Evolutionary conservation across 768 basidiomycete species (phyloP).

Genomic region (Lentinula sp.): DNA sequence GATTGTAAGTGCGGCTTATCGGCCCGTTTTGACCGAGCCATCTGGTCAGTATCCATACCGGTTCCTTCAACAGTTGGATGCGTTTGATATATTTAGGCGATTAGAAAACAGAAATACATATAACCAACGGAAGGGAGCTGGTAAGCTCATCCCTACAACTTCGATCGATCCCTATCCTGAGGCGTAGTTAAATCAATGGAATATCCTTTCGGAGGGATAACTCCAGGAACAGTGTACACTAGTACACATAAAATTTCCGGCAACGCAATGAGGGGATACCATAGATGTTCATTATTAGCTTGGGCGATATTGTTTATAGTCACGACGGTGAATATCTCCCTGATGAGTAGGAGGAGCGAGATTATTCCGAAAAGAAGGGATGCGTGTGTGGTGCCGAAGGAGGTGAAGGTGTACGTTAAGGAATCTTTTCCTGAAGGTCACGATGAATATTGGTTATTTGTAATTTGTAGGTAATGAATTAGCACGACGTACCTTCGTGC

Average conservation of each 20-base stretch:
- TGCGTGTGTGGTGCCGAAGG: constrained; percentile 22
- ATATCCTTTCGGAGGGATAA: constrained; percentile 21
- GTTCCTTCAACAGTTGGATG: too few species aligned
- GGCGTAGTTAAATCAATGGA: too few species aligned
- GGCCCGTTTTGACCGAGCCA: too few species aligned
- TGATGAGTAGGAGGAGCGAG: constrained; percentile 28
- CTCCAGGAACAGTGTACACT: constrained; percentile 25
- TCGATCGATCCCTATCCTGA: too few species aligned
- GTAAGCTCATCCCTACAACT: too few species aligned
- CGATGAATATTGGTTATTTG: not conserved
- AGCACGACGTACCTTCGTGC: not conserved
- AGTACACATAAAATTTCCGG: constrained; percentile 33
- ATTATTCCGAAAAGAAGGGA: constrained; percentile 26
- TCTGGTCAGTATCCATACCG: too few species aligned
- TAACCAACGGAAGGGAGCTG: too few species aligned
- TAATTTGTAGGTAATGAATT: not conserved
- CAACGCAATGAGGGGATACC: constrained; percentile 36
- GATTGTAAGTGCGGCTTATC: too few species aligned
- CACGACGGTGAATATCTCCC: constrained; percentile 28
- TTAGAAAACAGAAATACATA: too few species aligned
- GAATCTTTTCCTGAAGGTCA: not conserved
- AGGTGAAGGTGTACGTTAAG: not conserved
- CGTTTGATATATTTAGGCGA: too few species aligned
- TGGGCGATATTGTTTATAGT: constrained; percentile 20
- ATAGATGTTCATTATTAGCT: constrained; percentile 27